Evolutionary conservation across 164 flowering plant genomes (phyloP), one percentile per base, ranked within the genome.

Genomic region (Liquidambar formosana): DNA sequence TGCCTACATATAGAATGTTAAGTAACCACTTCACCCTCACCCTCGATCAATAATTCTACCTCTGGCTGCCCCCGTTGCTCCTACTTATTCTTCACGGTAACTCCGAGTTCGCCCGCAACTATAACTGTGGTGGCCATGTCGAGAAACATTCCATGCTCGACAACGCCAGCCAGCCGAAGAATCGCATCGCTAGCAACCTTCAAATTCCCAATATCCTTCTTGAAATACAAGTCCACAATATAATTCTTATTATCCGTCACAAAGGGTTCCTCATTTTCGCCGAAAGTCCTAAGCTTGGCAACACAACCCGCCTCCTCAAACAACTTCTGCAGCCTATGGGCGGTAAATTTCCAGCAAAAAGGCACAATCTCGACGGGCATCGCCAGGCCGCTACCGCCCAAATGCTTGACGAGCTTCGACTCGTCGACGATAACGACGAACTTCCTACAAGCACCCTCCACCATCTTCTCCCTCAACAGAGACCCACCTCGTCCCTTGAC

Each of bases 131-230:
- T 89, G 0, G 99, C 97, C 97, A 95, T 86, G 28, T 82, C 93
- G 52, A 95, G 75, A 79, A 95, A 95, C 97, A 95, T 87, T n/a
- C 99, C 99, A 68, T 95, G 99, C 83, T 95, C 99, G 28, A 91
- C 97, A 48, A 95, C 96, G 3, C 99, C 96, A 0, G 91, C 75
- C 28, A 91, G 77, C 73, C 91, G 67, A 83, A 88, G 49, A 52
- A 95, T 93, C 14, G 76, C 71, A 72, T 91, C 94, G 47, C 97
- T 83, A 0, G 96, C 96, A 46, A 57, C 87, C 70, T 82, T 74
- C 81, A 90, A 78, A 77, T 92, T 93, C 61, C 92, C 92, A 51
- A 93, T 81, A 5, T 80, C 89, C 59, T 78, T 78, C 81, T 88
- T 69, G 58, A 95, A 88, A 76, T 84, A 93, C 91, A 95, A 84